Conservation (phyloP, 805 yeast species). For the Naumovozyma castellii region DNA sequence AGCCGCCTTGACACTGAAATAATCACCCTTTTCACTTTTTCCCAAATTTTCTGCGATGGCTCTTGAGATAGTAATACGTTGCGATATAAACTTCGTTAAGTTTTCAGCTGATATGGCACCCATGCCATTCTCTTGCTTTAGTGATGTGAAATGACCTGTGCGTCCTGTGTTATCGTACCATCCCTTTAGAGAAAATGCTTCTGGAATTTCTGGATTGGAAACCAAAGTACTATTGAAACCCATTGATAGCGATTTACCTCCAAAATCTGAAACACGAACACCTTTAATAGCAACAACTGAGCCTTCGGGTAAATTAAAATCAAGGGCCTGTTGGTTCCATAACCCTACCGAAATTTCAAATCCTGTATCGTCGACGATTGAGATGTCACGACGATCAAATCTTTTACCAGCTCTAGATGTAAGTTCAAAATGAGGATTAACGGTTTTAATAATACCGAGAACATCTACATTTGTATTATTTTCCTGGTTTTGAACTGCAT, state of each 20-base stretch:
- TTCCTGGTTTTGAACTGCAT: conserved; percentile 56
- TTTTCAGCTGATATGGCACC: conserved; percentile 25
- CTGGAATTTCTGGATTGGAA: conserved; percentile 81
- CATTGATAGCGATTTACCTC: conserved; percentile 75
- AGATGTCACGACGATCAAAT: conserved; percentile 83
- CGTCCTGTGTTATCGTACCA: conserved; percentile 87
- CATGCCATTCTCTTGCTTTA: conserved; percentile 44
- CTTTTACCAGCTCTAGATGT: conserved; percentile 87
- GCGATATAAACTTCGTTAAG: conserved; percentile 36
- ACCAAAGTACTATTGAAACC: conserved; percentile 68
- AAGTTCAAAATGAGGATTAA: conserved; percentile 66
- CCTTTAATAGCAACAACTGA: conserved; percentile 89
- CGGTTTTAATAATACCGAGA: conserved; percentile 73
- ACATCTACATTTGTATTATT: conserved; percentile 73
- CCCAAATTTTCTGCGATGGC: conserved; percentile 66
- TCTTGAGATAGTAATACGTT: conserved; percentile 56
- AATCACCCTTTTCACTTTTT: conserved; percentile 68
- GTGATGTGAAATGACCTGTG: conserved; percentile 47
- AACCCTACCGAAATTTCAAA: conserved; percentile 69
- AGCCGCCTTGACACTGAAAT: conserved; percentile 64
- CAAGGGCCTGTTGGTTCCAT: conserved; percentile 84
- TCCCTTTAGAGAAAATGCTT: conserved; percentile 80
- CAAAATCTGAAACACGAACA: conserved; percentile 78
- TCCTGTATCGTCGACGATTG: conserved; percentile 76
- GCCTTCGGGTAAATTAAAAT: conserved; percentile 63